Conservation (phyloP, 352 stramenopile species). For the Pythium brachiatum region DNA sequence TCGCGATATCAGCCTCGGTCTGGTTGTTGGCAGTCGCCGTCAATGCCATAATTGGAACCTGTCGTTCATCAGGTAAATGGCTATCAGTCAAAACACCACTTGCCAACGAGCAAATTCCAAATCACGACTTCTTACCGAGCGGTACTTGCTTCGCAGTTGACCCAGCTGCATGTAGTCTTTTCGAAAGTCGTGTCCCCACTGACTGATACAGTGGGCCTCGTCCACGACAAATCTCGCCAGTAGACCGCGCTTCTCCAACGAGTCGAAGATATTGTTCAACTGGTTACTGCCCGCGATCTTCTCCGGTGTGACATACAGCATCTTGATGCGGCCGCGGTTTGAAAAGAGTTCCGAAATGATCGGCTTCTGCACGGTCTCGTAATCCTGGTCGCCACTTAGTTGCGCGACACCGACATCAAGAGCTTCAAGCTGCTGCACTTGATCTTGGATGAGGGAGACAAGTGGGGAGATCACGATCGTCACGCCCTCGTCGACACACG, state of each 20-base stretch:
- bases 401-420: conserved; percentile 89
- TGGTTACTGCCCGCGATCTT: conserved; percentile 92
- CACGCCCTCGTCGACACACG: conserved; percentile 88
- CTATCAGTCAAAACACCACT: too few species aligned
- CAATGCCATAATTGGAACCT: conserved; percentile 87
- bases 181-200: conserved; percentile 99
- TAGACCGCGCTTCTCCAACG: conserved; percentile 64
- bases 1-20: conserved; percentile 81
- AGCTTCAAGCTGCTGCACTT: conserved; percentile 95
- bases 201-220: conserved; percentile 95
- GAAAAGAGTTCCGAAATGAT: conserved; percentile 89
- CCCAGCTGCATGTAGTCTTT: conserved; percentile 97
- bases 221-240: conserved; percentile 98
- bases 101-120: neutral
- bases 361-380: conserved; percentile 78
- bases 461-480: conserved; percentile 98
- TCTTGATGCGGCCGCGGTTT: conserved; percentile 89
- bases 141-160: conserved; percentile 91
- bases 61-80: neutral
- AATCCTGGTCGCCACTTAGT: conserved; percentile 87
- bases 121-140: conserved; percentile 55
- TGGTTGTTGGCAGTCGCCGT: conserved; percentile 86
- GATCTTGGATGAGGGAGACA: conserved; percentile 99
- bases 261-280: conserved; percentile 84
- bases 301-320: conserved; percentile 99